These are phyloP conservation scores for Quercus robur DNA, from an alignment of 306 rosid species.

Conservation along the genomic window DNA sequence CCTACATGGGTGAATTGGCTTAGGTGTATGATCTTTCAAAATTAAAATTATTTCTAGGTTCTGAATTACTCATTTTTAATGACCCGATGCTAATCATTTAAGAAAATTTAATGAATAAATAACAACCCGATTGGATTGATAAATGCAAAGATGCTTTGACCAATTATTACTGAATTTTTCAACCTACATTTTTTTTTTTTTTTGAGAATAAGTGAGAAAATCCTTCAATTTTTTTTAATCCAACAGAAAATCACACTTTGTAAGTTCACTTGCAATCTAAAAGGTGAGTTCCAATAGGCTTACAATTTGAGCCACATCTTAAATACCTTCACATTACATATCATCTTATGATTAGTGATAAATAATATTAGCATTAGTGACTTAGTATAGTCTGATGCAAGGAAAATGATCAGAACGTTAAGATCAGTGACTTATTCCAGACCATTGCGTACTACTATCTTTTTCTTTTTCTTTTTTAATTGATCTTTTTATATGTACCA, in stretches of 20 bases:
- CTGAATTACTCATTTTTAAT: not conserved
- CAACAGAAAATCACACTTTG: not conserved
- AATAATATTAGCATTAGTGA: not conserved
- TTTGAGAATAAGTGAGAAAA: not conserved
- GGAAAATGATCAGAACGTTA: not conserved
- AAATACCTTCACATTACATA: not conserved
- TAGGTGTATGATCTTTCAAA: not conserved
- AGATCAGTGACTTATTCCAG: not conserved
- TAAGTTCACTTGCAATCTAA: not conserved
- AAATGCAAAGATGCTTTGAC: not conserved
- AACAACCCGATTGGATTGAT: not conserved
- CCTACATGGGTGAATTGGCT: not conserved
- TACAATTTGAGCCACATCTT: not conserved
- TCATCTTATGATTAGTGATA: not conserved
- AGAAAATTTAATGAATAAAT: not conserved
- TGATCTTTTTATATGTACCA: constrained; percentile 3
- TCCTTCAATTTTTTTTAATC: not conserved
- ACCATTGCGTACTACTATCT: not conserved
- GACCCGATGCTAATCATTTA: not conserved
- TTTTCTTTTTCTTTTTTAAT: not conserved
- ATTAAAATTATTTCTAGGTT: not conserved
- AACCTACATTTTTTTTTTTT: not conserved
- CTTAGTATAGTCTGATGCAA: not conserved
- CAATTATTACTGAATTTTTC: not conserved
- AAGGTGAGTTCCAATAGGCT: not conserved